Conservation (phyloP, 441 rosid genomes). For the Populus tomentosa region DNA sequence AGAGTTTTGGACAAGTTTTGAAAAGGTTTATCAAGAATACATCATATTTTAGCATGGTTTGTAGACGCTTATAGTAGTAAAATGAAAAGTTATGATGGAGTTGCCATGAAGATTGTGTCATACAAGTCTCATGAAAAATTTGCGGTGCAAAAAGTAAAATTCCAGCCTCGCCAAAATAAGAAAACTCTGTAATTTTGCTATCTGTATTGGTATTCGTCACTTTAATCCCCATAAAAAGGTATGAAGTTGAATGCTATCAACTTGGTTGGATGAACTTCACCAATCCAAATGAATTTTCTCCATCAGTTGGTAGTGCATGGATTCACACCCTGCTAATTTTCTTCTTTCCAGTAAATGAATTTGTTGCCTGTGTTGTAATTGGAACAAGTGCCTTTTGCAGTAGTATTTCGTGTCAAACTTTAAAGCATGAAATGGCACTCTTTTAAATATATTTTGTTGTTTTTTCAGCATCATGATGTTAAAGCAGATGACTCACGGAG, state of each 20-base stretch:
- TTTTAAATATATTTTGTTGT: constrained; percentile 16
- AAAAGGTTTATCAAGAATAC: background rate
- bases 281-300: background rate
- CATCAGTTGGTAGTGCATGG: background rate
- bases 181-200: background rate
- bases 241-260: background rate
- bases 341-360: background rate
- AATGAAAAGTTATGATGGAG: background rate
- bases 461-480: constrained; percentile 42
- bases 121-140: background rate
- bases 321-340: background rate
- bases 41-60: background rate
- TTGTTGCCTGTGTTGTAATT: background rate
- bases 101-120: background rate
- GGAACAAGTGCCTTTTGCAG: background rate
- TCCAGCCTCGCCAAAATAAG: background rate
- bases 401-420: background rate
- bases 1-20: background rate
- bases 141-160: background rate
- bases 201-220: background rate
- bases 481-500: constrained; percentile 45
- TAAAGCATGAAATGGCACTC: constrained; percentile 9
- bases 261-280: background rate
- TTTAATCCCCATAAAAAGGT: background rate
- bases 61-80: background rate